Base-by-base conservation (phyloP, 164 flowering plant species). In the Kalanchoe fedtschenkoi region DNA sequence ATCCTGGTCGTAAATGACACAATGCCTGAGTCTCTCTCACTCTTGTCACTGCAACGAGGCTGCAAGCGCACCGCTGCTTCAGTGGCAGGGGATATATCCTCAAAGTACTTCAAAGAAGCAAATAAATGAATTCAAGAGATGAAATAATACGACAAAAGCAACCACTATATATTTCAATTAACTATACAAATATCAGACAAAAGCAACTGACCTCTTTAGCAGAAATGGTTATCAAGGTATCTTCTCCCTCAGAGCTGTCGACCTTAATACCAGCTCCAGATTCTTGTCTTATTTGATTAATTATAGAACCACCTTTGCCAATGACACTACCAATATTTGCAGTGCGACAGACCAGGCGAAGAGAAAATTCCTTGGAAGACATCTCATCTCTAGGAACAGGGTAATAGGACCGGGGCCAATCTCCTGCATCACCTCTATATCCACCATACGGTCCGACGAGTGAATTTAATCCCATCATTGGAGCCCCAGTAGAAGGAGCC, bases 261-360 rank as follows among this genome's bases (percentile, higher is more conserved):
- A 85, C 86, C 68, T 80, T 81, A 30, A 85, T 78, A 51, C 46
- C 60, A 59, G 90, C 87, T 29, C 84, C 79, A 62, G 90, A 79
- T 46, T 85, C 87, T 67, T 85, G 84, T 44, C 86, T 81, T 35
- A 85, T 83, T 73, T 85, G 84, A 65, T 85, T 85, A 55, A 83
- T 85, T 32, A 80, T 71, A 6, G 63, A 59, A 60, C 90, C 90
- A 73, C 90, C 91, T 64, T 86, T 91, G 17, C 98, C 98, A 69
- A 91, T 91, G 44, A 89, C 95, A 70, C 87, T 86, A 62, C 95
- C 96, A 74, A 91, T 82, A 68, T 87, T 85, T 17, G 73, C 81
- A 75, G 78, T 79, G 17, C 92, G 85, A 38, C 96, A 91, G 43
- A 89, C 77, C 74, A 91, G 47, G 58, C 89, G 86, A 62, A 91